Evolutionary conservation across 2,329 filamentous ascomycete species (phyloP).

Genomic region (Myriosclerotinia duriaeana): DNA sequence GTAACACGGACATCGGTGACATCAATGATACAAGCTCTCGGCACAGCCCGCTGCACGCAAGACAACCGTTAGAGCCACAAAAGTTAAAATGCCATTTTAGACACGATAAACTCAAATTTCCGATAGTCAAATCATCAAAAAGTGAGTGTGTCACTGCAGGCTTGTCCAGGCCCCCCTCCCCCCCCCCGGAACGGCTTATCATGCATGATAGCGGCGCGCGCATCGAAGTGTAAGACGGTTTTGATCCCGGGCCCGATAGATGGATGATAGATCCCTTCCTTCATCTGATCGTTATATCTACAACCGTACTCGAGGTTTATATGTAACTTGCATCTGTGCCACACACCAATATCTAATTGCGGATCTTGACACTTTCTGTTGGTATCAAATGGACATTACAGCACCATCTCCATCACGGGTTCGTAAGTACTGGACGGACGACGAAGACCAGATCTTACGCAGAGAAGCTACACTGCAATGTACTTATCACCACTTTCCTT

Average conservation of each 20-base stretch:
- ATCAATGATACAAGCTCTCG: slow-evolving; percentile 10
- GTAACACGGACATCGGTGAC: slow-evolving; percentile 5
- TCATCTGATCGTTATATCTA: slow-evolving; percentile 19
- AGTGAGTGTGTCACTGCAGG: slow-evolving; percentile 6
- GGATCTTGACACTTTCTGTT: slow-evolving; percentile 16
- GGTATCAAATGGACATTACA: slow-evolving; percentile 15
- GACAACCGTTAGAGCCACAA: slow-evolving; percentile 19
- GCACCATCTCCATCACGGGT: slow-evolving; percentile 18
- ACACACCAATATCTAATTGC: slow-evolving; percentile 21
- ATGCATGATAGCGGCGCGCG: slow-evolving; percentile 1
- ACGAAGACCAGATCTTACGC: slow-evolving; percentile 17
- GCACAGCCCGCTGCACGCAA: slow-evolving; percentile 17
- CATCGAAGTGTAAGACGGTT: slow-evolving; percentile 10
- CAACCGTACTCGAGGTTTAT: slow-evolving; percentile 16
- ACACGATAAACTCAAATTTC: slow-evolving; percentile 6
- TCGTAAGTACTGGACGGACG: slow-evolving; percentile 20
- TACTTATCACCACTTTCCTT: slow-evolving; percentile 10
- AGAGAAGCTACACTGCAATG: slow-evolving; percentile 20
- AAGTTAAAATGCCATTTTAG: slow-evolving; percentile 3
- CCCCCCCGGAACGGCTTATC: slow-evolving; percentile 12
- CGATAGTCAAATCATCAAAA: slow-evolving; percentile 12
- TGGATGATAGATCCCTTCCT: slow-evolving; percentile 16
- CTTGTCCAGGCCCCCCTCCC: slow-evolving; percentile 1
- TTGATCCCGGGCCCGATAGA: slow-evolving; percentile 16
- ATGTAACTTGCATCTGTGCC: slow-evolving; percentile 19